These are phyloP conservation scores for Mercurialis annua DNA, from an alignment of 345 rosid species.

Conservation along the genomic window DNA sequence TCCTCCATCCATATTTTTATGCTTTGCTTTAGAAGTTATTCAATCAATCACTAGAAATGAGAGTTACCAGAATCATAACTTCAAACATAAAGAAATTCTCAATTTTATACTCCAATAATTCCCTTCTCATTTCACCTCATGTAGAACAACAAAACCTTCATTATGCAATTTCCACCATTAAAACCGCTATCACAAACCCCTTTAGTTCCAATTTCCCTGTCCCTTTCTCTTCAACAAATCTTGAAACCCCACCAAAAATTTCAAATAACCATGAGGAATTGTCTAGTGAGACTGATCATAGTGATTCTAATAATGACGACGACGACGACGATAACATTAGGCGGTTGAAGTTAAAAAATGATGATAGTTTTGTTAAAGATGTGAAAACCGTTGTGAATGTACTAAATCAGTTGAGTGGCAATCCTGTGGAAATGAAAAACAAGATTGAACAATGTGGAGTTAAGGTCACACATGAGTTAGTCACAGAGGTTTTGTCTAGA, in stretches of 20 bases:
- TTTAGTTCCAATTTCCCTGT: slow-evolving; percentile 10
- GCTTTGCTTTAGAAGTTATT: not conserved
- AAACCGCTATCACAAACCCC: slow-evolving; percentile 3
- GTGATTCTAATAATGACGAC: slow-evolving; percentile 20
- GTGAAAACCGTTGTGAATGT: slow-evolving; percentile 41
- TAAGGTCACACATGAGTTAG: slow-evolving; percentile 51
- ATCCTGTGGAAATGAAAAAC: slow-evolving; percentile 39
- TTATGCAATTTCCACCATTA: slow-evolving; percentile 14
- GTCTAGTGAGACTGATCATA: slow-evolving; percentile 3
- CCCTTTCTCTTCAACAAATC: slow-evolving; percentile 27
- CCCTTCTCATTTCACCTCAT: slow-evolving; percentile 12
- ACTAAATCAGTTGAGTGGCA: slow-evolving; percentile 33
- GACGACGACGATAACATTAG: slow-evolving; percentile 20
- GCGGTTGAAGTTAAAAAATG: slow-evolving; percentile 13
- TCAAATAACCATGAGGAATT: not conserved
- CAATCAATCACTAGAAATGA: slow-evolving; percentile 22
- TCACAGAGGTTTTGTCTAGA: slow-evolving; percentile 66
- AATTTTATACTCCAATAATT: slow-evolving; percentile 5
- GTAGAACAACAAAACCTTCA: not conserved
- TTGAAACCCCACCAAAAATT: slow-evolving; percentile 15
- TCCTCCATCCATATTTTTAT: not conserved
- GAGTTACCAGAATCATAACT: slow-evolving; percentile 25
- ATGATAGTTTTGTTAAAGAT: slow-evolving; percentile 35
- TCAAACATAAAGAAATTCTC: slow-evolving; percentile 11
- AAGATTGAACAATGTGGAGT: slow-evolving; percentile 59